A percentile compares a stretch with the other conserved stretches of the same genome.
Conservation (phyloP, 441 rosid species). For the Erodium trifolium region DNA sequence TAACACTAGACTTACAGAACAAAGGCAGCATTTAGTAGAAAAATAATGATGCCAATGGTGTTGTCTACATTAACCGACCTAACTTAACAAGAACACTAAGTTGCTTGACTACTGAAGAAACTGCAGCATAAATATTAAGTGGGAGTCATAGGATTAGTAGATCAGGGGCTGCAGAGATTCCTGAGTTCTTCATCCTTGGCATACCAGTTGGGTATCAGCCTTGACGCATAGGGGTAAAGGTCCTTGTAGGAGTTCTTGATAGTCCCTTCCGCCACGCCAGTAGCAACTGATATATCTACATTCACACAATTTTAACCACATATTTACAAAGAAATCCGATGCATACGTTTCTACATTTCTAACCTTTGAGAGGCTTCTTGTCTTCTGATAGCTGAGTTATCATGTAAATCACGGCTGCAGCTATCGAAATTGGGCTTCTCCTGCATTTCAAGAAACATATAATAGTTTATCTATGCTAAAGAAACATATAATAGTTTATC, state of each 20-base stretch:
- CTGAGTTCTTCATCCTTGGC: slow-evolving; percentile 13
- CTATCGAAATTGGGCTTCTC: slow-evolving; percentile 19
- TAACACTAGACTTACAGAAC: background rate
- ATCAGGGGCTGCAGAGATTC: slow-evolving; percentile 11
- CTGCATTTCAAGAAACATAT: background rate
- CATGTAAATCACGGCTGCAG: slow-evolving; percentile 21
- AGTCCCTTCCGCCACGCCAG: slow-evolving; percentile 20
- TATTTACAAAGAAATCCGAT: too few relatives aligned
- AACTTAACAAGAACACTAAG: background rate
- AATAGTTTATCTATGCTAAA: too few relatives aligned
- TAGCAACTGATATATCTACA: slow-evolving; percentile 17
- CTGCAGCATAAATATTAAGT: background rate
- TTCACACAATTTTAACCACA: background rate
- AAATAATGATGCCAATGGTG: background rate
- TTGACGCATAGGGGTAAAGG: slow-evolving; percentile 11
- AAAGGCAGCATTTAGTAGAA: background rate
- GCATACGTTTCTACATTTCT: background rate
- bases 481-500: background rate
- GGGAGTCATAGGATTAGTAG: background rate
- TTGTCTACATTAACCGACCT: background rate
- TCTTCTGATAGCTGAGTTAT: slow-evolving; percentile 17
- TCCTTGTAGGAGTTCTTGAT: slow-evolving; percentile 15
- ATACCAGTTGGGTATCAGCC: slow-evolving; percentile 15
- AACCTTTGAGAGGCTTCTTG: slow-evolving; percentile 17
- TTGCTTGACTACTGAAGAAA: too few relatives aligned